Conservation (phyloP, 495 filamentous ascomycete genomes). For the Penicillium mononematosum region DNA sequence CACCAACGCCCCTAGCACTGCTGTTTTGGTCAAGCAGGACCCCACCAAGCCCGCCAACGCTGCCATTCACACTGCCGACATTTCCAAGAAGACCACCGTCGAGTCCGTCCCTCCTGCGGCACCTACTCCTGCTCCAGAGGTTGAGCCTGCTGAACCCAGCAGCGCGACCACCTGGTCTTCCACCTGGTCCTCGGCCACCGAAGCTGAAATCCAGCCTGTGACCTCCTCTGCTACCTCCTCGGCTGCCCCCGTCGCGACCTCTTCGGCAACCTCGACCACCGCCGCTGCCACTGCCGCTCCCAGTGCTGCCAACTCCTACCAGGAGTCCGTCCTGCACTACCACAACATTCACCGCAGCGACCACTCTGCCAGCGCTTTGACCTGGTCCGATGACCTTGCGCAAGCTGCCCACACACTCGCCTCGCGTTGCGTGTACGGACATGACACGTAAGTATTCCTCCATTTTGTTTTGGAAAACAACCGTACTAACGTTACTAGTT, state of each 20-base stretch:
- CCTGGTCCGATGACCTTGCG: conserved; percentile 62
- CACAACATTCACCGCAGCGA: conserved; percentile 88
- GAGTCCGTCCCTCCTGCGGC: conserved; percentile 15
- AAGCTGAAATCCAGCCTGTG: not conserved
- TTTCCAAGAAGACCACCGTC: conserved; percentile 26
- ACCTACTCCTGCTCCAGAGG: conserved; percentile 1
- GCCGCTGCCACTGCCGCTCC: conserved; percentile 15
- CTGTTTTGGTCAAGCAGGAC: conserved; percentile 11
- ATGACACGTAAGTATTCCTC: conserved; percentile 65
- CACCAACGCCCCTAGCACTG: conserved; percentile 24
- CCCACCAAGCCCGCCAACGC: conserved; percentile 14
- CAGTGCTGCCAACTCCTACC: conserved; percentile 40
- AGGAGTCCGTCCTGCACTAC: conserved; percentile 55
- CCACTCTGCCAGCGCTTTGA: conserved; percentile 66
- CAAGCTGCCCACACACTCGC: conserved; percentile 56
- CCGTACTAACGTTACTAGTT: conserved; percentile 22
- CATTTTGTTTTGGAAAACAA: not conserved
- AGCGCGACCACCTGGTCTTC: conserved; percentile 15
- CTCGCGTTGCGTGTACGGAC: conserved; percentile 64
- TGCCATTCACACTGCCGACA: conserved; percentile 10
- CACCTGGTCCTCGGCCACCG: not conserved
- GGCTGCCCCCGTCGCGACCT: conserved; percentile 23
- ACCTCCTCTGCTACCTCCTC: conserved; percentile 33
- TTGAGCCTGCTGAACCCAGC: conserved; percentile 21
- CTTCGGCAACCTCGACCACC: conserved; percentile 26